Evolutionary conservation across 2,329 filamentous ascomycete species (phyloP).

Genomic region (Magnaporthales sp.): DNA sequence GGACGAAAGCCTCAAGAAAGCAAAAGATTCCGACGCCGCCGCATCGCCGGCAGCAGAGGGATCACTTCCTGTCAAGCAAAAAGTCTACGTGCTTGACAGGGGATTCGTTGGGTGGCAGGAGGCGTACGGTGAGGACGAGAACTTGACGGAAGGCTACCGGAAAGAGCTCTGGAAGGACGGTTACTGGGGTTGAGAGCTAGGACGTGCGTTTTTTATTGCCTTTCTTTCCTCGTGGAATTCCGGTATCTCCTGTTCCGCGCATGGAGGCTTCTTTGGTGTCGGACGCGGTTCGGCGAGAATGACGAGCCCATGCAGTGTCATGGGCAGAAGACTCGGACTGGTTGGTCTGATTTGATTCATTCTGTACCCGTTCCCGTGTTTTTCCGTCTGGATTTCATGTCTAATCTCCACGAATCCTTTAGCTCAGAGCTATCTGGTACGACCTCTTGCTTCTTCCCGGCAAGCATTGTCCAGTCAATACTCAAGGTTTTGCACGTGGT

Average conservation of each 20-base stretch:
- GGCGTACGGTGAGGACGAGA: constrained; percentile 65
- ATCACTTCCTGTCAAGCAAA: constrained; percentile 38
- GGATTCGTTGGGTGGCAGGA: constrained; percentile 91
- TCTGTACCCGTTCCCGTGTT: not conserved
- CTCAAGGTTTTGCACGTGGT: not conserved
- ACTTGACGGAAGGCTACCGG: constrained; percentile 74
- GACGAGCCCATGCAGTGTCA: not conserved
- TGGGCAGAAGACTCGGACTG: not conserved
- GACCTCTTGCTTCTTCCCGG: not conserved
- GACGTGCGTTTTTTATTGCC: not conserved
- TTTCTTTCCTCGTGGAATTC: not conserved
- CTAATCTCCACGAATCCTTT: not conserved
- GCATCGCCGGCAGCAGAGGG: constrained; percentile 12
- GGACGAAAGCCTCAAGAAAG: constrained; percentile 33
- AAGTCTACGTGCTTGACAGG: constrained; percentile 70
- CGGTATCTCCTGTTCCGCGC: too few species aligned
- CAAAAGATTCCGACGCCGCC: constrained; percentile 11
- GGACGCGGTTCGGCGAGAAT: not conserved
- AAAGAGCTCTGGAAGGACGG: constrained; percentile 75
- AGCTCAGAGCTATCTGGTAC: not conserved
- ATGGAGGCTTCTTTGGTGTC: not conserved
- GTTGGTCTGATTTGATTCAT: not conserved
- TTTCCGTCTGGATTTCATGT: not conserved
- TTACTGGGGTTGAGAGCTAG: constrained; percentile 23
- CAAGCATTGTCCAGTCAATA: not conserved